Percentiles rank a stretch among this genome's conserved stretches.
These are phyloP conservation scores for Pseudogymnoascus sp. DNA, from an alignment of 2,329 filamentous ascomycete species.

Conservation along the genomic window DNA sequence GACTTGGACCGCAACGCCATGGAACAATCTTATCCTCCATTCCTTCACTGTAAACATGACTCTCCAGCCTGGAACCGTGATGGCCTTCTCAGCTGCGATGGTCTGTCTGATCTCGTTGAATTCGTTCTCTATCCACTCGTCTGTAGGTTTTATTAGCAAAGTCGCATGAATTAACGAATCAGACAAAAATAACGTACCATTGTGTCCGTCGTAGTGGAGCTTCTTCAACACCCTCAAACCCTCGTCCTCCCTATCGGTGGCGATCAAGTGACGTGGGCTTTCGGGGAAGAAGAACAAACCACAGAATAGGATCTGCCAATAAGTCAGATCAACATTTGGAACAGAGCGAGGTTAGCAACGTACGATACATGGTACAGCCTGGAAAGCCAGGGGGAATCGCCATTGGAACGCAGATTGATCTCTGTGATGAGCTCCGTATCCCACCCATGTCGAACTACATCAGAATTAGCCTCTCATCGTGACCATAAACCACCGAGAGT, in stretches of 20 bases:
- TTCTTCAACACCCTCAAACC: slow-evolving; percentile 42
- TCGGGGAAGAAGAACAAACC: slow-evolving; percentile 57
- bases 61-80: slow-evolving; percentile 45
- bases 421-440: slow-evolving; percentile 10
- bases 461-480: slow-evolving; percentile 38
- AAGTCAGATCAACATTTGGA: background rate
- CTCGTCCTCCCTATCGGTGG: slow-evolving; percentile 41
- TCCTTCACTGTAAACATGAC: slow-evolving; percentile 51
- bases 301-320: slow-evolving; percentile 30
- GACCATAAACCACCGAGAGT: slow-evolving; percentile 38
- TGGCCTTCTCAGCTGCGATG: slow-evolving; percentile 50
- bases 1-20: slow-evolving; percentile 55
- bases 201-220: slow-evolving; percentile 46
- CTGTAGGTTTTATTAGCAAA: slow-evolving; percentile 20
- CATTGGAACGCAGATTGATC: slow-evolving; percentile 6
- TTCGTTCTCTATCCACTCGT: slow-evolving; percentile 52
- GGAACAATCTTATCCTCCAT: slow-evolving; percentile 55
- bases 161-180: background rate
- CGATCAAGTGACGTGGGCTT: slow-evolving; percentile 49
- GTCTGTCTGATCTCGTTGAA: slow-evolving; percentile 54
- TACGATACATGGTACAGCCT: slow-evolving; percentile 46
- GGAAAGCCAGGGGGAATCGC: slow-evolving; percentile 40
- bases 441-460: slow-evolving; percentile 6
- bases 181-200: slow-evolving; percentile 21
- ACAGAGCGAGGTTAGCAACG: background rate